phyloP scores from a whole-genome alignment of 441 rosid genomes.

The Euphorbia corollata region DNA sequence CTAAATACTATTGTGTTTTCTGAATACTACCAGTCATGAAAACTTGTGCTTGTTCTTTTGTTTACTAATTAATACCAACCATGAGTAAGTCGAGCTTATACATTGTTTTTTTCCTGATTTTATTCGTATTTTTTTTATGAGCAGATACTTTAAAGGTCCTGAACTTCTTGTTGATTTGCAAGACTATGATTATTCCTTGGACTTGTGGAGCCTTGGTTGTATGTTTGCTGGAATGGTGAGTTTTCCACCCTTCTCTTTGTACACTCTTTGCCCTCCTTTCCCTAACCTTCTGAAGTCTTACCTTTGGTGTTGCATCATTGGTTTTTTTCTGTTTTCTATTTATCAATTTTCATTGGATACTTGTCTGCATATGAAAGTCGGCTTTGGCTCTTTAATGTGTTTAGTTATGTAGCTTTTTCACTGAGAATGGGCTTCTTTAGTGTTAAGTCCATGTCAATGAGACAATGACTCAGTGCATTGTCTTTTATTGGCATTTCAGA shows the following conservation, averaged over 20 bases:
- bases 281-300: neutral
- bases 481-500: neutral
- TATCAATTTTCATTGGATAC: constrained; percentile 8
- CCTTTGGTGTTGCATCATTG: neutral
- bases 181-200: constrained; percentile 95
- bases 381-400: neutral
- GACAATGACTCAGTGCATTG: neutral
- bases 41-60: neutral
- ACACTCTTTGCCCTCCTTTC: neutral
- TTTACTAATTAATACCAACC: neutral
- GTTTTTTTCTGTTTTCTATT: neutral
- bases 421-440: neutral
- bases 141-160: constrained; percentile 93
- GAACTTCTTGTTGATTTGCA: constrained; percentile 94
- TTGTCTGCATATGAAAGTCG: constrained; percentile 14
- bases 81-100: neutral
- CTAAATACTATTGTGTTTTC: neutral
- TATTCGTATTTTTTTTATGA: constrained; percentile 5
- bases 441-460: constrained; percentile 2
- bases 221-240: constrained; percentile 99
- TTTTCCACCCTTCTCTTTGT: constrained; percentile 1
- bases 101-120: neutral
- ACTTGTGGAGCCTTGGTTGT: constrained; percentile 98
- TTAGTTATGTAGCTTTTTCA: neutral
- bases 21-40: neutral